Evolutionary conservation across 352 stramenopile species (phyloP).

Genomic region (Phytophthora vignae): DNA sequence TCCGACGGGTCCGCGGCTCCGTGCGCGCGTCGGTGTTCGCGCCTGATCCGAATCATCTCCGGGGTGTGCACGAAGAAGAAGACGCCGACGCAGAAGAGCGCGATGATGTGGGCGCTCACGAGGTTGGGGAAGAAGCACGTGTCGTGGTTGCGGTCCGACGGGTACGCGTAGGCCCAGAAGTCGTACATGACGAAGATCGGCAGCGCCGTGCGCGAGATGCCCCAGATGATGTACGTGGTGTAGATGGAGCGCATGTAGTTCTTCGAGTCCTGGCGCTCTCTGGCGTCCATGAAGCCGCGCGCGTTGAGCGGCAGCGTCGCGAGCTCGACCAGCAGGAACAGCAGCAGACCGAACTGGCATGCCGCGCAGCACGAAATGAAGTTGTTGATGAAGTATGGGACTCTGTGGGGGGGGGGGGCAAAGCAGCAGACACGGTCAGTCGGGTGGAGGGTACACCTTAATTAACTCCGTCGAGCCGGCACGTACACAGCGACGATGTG

Average conservation of each 20-base stretch:
- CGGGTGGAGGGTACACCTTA: too few relatives aligned
- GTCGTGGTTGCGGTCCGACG: constrained; percentile 76
- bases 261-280: constrained; percentile 70
- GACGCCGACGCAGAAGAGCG: constrained; percentile 82
- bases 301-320: constrained; percentile 81
- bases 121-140: constrained; percentile 84
- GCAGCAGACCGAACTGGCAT: constrained; percentile 75
- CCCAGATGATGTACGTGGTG: constrained; percentile 79
- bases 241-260: constrained; percentile 78
- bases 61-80: constrained; percentile 87
- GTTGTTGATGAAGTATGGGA: constrained; percentile 90
- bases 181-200: constrained; percentile 81
- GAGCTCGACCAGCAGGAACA: constrained; percentile 85
- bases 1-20: constrained; percentile 21
- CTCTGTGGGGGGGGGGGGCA: constrained; percentile 26
- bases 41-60: constrained; percentile 60
- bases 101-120: constrained; percentile 78
- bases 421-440: not conserved
- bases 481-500: constrained; percentile 85
- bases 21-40: constrained; percentile 31
- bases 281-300: constrained; percentile 77
- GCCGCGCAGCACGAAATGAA: constrained; percentile 83
- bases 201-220: constrained; percentile 72
- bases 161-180: constrained; percentile 79
- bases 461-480: not conserved